These are phyloP conservation scores for Avena atlantica DNA, from an alignment of 176 grass and related monocot species.

Conservation along the genomic window DNA sequence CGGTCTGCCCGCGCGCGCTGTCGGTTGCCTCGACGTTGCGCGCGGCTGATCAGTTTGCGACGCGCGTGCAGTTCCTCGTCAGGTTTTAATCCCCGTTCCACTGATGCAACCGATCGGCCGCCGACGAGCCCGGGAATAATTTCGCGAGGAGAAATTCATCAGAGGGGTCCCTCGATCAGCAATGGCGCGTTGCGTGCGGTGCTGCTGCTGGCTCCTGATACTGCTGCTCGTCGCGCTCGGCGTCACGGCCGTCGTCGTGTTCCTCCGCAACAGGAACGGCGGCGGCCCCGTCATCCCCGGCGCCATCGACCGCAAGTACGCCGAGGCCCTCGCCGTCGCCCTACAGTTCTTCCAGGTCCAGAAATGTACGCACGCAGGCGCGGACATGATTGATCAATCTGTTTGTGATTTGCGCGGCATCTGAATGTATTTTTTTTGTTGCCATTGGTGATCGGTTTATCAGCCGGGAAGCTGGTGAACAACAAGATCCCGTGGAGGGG, in stretches of 20 bases:
- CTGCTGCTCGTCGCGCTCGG: constrained; percentile 59
- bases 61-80: background rate
- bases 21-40: background rate
- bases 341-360: constrained; percentile 92
- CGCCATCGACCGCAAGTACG: constrained; percentile 61
- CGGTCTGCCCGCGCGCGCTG: constrained; percentile 21
- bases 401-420: background rate
- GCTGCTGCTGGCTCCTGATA: constrained; percentile 70
- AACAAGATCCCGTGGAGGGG: constrained; percentile 86
- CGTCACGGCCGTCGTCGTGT: constrained; percentile 54
- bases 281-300: constrained; percentile 48
- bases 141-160: background rate
- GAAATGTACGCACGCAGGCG: constrained; percentile 60
- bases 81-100: background rate
- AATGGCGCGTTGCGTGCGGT: constrained; percentile 56
- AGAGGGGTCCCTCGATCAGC: background rate
- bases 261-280: constrained; percentile 59
- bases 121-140: background rate
- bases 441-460: background rate
- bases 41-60: background rate
- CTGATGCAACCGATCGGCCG: constrained; percentile 15
- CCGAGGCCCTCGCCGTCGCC: constrained; percentile 64
- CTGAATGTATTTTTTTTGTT: background rate
- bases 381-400: background rate
- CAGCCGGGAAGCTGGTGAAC: constrained; percentile 81